Evolutionary conservation across 2,329 filamentous ascomycete species (phyloP).

Genomic region (Aureobasidium sp.): DNA sequence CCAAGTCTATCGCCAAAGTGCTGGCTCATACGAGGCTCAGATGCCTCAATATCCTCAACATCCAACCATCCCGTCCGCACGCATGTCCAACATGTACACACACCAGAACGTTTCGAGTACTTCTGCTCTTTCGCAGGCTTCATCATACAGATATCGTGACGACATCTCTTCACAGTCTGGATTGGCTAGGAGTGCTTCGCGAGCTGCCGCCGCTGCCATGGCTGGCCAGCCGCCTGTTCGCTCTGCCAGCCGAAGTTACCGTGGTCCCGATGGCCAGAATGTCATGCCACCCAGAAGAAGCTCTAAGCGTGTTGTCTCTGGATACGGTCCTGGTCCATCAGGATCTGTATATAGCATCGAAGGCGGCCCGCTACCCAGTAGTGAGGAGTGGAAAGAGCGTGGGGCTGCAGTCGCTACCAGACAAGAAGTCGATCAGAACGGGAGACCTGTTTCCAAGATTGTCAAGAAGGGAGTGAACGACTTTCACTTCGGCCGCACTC

Average conservation of each 20-base stretch:
- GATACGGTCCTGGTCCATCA: not conserved
- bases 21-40: slow-evolving; percentile 15
- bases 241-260: slow-evolving; percentile 61
- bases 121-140: slow-evolving; percentile 33
- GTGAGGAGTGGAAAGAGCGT: slow-evolving; percentile 91
- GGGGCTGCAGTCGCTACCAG: slow-evolving; percentile 80
- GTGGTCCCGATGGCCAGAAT: slow-evolving; percentile 53
- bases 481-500: slow-evolving; percentile 82
- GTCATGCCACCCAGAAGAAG: slow-evolving; percentile 66
- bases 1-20: slow-evolving; percentile 1
- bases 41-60: slow-evolving; percentile 17
- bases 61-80: not conserved
- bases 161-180: slow-evolving; percentile 38
- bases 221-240: slow-evolving; percentile 55
- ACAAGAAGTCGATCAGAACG: slow-evolving; percentile 77
- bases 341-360: slow-evolving; percentile 47
- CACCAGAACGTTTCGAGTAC: slow-evolving; percentile 41
- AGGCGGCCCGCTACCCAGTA: slow-evolving; percentile 51
- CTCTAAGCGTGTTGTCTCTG: slow-evolving; percentile 59
- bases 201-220: slow-evolving; percentile 52
- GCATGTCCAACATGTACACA: slow-evolving; percentile 34
- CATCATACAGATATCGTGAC: slow-evolving; percentile 41
- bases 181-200: slow-evolving; percentile 54
- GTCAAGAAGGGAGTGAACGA: slow-evolving; percentile 97
- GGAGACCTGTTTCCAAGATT: slow-evolving; percentile 69